These are phyloP conservation scores for Cornus suecica DNA, from an alignment of 148 eudicot species.

Conservation along the genomic window DNA sequence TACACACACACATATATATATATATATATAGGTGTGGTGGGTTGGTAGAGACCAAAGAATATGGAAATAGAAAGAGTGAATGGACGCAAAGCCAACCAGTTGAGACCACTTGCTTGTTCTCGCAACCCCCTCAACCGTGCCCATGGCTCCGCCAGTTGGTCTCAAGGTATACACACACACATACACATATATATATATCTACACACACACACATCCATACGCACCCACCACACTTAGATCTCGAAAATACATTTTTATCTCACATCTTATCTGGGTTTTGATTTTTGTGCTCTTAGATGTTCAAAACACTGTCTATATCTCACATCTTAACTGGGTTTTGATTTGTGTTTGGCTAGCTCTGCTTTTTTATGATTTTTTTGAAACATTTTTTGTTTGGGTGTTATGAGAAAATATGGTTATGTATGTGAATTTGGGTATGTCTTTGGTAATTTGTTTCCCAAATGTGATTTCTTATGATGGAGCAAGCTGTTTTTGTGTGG, in stretches of 20 bases:
- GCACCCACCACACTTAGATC: not conserved
- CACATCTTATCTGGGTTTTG: too few relatives aligned
- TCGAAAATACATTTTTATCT: too few relatives aligned
- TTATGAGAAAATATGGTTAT: too few relatives aligned
- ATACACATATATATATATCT: not conserved
- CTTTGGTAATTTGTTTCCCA: not conserved
- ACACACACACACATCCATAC: too few relatives aligned
- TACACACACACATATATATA: too few relatives aligned
- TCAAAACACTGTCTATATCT: too few relatives aligned
- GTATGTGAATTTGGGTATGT: not conserved
- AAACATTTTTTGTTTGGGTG: too few relatives aligned
- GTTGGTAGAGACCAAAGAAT: not conserved
- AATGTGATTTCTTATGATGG: not conserved
- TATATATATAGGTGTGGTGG: not conserved
- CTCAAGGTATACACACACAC: conserved; percentile 50
- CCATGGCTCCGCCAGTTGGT: conserved; percentile 90
- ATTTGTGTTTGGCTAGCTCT: too few relatives aligned
- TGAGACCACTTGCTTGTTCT: conserved; percentile 69
- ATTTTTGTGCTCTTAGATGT: not conserved
- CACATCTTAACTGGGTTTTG: too few relatives aligned
- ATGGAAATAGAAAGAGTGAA: conserved; percentile 64
- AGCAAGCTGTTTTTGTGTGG: not conserved
- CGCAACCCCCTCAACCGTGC: conserved; percentile 64
- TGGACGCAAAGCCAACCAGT: conserved; percentile 67
- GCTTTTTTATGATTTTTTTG: too few relatives aligned